Base-by-base conservation (phyloP, 208 protist species). In the Acanthamoeba lenticulata region DNA sequence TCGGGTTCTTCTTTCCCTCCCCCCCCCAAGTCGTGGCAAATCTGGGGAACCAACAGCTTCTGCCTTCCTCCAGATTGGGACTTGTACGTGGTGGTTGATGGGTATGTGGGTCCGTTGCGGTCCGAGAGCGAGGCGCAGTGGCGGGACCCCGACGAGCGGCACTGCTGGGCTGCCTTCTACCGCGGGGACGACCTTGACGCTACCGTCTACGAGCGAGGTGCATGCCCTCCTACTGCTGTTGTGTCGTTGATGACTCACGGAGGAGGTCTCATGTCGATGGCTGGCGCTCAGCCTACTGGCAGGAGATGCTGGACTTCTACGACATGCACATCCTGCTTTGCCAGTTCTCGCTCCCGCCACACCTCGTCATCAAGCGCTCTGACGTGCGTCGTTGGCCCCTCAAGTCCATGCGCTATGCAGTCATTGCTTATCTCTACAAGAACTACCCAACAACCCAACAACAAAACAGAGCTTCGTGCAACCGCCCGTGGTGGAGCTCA, bases 271-370 rank as follows among this genome's bases (percentile, higher is more conserved):
- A 13, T 11, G 49, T 9, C 24, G 49, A 11, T 6, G 17, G 15
- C 45, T 52, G 9, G 45, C 45, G 15, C 5, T 17, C 27, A 72
- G 62, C 24, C 32, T 72, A 72, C 15, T 72, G 62, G 62, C 62
- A 72, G 62, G 62, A 72, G 62, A 72, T 72, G 62, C 62, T 72
- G 62, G 62, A 72, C 62, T 72, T 34, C 9, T 27, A 72, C 62
- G 62, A 72, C 62, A 72, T 72, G 21, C 62, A 72, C 9, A 72
- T 72, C 62, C 21, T 72, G 62, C 62, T 72, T 27, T 72, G 62
- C 62, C 62, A 72, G 62, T 72, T 9, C 32, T 72, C 62, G 29
- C 32, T 72, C 24, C 62, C 62, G 19, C 9, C 62, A 13, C 62
- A 36, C 15, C 62, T 72, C 19, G 62, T 72, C 62, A 4, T 72